phyloP scores from a whole-genome alignment of 2,329 filamentous ascomycete genomes.

The Aureobasidium sp. region DNA sequence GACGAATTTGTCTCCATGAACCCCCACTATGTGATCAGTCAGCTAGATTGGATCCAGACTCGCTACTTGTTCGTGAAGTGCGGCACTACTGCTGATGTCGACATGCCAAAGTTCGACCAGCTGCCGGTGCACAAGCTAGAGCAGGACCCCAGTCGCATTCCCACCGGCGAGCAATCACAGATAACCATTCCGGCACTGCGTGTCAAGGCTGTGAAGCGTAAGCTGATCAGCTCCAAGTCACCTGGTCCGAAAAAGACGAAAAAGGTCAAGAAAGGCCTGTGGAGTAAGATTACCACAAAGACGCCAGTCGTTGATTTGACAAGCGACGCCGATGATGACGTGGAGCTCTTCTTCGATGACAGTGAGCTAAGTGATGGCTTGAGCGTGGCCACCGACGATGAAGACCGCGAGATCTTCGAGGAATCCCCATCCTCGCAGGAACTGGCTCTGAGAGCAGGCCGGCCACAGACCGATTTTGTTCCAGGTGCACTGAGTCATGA shows the following conservation, averaged over 20 bases:
- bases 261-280: slow-evolving; percentile 22
- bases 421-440: slow-evolving; percentile 18
- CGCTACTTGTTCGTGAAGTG: slow-evolving; percentile 67
- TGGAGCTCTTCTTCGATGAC: slow-evolving; percentile 16
- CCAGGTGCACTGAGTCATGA: slow-evolving; percentile 59
- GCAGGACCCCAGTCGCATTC: slow-evolving; percentile 38
- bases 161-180: slow-evolving; percentile 29
- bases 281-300: slow-evolving; percentile 20
- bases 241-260: slow-evolving; percentile 19
- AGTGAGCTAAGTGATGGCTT: slow-evolving; percentile 32
- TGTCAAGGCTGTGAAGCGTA: slow-evolving; percentile 34
- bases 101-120: background rate
- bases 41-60: slow-evolving; percentile 83
- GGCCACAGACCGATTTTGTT: slow-evolving; percentile 50
- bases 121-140: slow-evolving; percentile 19
- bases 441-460: slow-evolving; percentile 20
- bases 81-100: slow-evolving; percentile 19
- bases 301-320: slow-evolving; percentile 33
- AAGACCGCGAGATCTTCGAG: slow-evolving; percentile 38
- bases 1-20: slow-evolving; percentile 47
- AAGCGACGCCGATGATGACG: slow-evolving; percentile 21
- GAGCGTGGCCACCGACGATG: slow-evolving; percentile 45
- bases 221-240: slow-evolving; percentile 5
- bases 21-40: slow-evolving; percentile 64
- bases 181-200: slow-evolving; percentile 49